Conservation (phyloP, 345 rosid genomes). For the Populus deltoides region DNA sequence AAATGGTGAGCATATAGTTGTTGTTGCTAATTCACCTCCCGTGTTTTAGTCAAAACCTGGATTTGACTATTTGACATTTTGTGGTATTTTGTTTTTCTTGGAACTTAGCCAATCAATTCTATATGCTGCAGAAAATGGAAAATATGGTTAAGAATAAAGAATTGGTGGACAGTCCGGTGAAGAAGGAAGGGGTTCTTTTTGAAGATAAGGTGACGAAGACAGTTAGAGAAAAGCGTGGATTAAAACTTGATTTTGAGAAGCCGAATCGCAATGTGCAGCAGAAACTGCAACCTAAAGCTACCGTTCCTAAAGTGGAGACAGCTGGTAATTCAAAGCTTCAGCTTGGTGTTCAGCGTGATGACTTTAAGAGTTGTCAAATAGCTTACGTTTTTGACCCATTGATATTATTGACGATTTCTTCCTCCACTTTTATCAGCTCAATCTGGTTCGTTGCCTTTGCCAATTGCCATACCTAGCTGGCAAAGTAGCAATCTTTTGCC, state of each 20-base stretch:
- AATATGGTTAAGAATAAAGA: constrained; percentile 21
- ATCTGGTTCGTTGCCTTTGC: constrained; percentile 34
- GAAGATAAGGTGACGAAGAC: constrained; percentile 10
- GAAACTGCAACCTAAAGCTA: constrained; percentile 17
- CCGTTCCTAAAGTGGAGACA: constrained; percentile 21
- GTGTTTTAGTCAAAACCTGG: not conserved
- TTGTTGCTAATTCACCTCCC: not conserved
- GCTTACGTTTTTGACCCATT: not conserved
- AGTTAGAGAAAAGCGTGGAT: constrained; percentile 21
- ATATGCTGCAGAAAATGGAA: constrained; percentile 16
- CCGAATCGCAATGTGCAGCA: constrained; percentile 30
- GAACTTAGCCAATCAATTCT: not conserved
- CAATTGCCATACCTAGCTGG: constrained; percentile 35
- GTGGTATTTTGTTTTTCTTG: not conserved
- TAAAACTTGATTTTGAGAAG: constrained; percentile 42
- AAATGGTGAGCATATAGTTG: constrained; percentile 12
- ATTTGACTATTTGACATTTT: not conserved
- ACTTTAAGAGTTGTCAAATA: not conserved
- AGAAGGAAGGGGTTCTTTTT: constrained; percentile 17
- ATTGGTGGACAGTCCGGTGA: constrained; percentile 1
- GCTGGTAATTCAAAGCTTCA: constrained; percentile 29
- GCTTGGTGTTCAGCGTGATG: not conserved
- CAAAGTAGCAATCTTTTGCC: constrained; percentile 32
- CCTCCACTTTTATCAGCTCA: constrained; percentile 32
- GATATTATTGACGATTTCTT: constrained; percentile 4